Base-by-base conservation (phyloP, 805 yeast species). In the Vanderwaltozyma tropicalis region DNA sequence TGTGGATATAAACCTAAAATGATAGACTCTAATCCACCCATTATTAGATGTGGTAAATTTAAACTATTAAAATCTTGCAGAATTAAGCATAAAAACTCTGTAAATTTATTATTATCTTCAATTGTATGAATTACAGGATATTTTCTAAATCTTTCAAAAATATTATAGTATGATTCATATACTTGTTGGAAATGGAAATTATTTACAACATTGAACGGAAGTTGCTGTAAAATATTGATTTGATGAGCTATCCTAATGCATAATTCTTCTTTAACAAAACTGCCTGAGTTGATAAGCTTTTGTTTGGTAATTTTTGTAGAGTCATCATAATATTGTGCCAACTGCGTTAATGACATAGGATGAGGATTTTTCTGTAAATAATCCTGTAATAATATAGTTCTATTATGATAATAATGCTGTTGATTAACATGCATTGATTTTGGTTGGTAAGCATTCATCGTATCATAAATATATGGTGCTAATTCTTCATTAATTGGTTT, bases 11-110 rank as follows among this genome's bases (percentile, higher is more conserved):
- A 57, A 18, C 59, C 59, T 34, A 80, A 54, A 27, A 80, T 75
- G 12, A 82, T 74, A 44, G 79, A 79, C 50, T 89, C 96, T 33
- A 87, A 64, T 1, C 94, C 86, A 1, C 97, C 97, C 87, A 87
- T 83, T 68, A 89, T 81, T 42, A 88, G 66, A 56, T 88, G 89
- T 1, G 96, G 92, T 42, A 89, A 67, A 44, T 86, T 83, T 38
- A 80, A 64, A 34, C 86, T 69, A 61, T 89, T 95, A 50, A 78
- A 82, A 57, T 80, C 86, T 20, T 70, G 68, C 47, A 89, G 63
- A 44, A 87, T 71, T 24, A 70, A 66, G 20, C 73, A 68, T 39
- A 88, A 63, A 37, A 76, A 70, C 19, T 66, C 64, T 53, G 94
- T 80, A 57, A 89, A 88, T 46, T 61, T 61, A 29, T 74, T 78